These are phyloP conservation scores for Sporothrix mexicana DNA, from an alignment of 2,329 filamentous ascomycete species.

Conservation along the genomic window DNA sequence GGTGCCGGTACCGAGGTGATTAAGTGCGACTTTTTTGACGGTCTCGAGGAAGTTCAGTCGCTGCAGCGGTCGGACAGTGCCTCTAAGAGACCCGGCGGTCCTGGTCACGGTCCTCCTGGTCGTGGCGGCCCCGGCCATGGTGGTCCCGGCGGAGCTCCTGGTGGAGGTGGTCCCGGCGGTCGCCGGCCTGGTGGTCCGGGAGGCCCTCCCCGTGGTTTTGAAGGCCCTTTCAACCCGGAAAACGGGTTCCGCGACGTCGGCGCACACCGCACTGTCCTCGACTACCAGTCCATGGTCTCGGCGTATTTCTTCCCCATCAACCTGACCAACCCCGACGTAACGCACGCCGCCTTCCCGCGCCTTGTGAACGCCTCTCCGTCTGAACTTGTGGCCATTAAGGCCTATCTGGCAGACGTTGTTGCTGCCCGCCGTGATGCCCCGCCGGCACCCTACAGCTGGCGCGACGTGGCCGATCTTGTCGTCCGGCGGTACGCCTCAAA, in stretches of 20 bases:
- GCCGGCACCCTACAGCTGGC: slow-evolving; percentile 29
- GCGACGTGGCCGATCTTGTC: slow-evolving; percentile 32
- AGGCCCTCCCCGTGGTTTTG: background rate
- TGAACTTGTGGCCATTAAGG: slow-evolving; percentile 30
- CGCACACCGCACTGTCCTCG: slow-evolving; percentile 28
- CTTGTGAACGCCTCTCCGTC: slow-evolving; percentile 5
- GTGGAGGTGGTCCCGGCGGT: background rate
- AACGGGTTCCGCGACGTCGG: slow-evolving; percentile 32
- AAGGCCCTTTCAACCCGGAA: slow-evolving; percentile 28
- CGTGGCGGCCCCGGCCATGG: slow-evolving; percentile 13
- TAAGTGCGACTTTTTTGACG: slow-evolving; percentile 34
- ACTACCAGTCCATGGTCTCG: slow-evolving; percentile 34
- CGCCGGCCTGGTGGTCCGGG: slow-evolving; percentile 22
- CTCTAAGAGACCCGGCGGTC: slow-evolving; percentile 15
- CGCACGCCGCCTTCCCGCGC: slow-evolving; percentile 20
- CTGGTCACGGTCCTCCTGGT: slow-evolving; percentile 7
- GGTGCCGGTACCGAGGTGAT: slow-evolving; percentile 32
- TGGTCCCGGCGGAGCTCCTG: too few relatives aligned
- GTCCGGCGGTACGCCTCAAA: slow-evolving; percentile 30
- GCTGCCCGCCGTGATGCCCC: slow-evolving; percentile 6
- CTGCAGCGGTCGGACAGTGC: slow-evolving; percentile 24
- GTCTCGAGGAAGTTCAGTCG: slow-evolving; percentile 32
- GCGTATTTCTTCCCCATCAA: slow-evolving; percentile 34
- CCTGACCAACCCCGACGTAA: slow-evolving; percentile 30
- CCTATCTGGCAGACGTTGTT: slow-evolving; percentile 27